phyloP scores from a whole-genome alignment of 176 grass and related monocot species.

The Hordeum vulgare region DNA sequence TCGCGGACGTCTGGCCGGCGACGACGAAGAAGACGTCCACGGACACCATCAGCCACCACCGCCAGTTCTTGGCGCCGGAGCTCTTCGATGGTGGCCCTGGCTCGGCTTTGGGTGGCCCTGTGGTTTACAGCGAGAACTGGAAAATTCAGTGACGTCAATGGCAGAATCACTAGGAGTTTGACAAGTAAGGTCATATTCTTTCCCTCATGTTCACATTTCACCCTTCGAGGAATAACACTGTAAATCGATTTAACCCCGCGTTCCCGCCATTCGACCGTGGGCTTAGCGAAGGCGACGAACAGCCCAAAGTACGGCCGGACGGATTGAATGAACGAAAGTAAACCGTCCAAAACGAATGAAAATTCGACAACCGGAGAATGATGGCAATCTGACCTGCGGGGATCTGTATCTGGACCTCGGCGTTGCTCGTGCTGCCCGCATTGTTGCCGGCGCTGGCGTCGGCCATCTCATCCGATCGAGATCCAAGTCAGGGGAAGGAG shows the following conservation, averaged over 20 bases:
- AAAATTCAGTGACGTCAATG: background rate
- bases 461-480: conserved; percentile 27
- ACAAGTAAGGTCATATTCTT: background rate
- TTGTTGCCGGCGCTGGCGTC: conserved; percentile 7
- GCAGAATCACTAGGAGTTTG: background rate
- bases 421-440: background rate
- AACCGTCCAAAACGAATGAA: background rate
- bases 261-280: background rate
- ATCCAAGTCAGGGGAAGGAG: conserved; percentile 14
- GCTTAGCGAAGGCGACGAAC: background rate
- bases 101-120: conserved; percentile 33
- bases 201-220: background rate
- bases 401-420: conserved; percentile 48
- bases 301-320: background rate
- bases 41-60: conserved; percentile 44
- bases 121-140: background rate
- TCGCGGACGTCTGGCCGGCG: conserved; percentile 49
- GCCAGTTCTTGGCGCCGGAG: conserved; percentile 2
- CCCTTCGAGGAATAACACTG: background rate
- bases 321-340: background rate
- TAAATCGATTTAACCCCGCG: background rate
- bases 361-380: background rate
- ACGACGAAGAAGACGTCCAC: conserved; percentile 53
- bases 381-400: conserved; percentile 9
- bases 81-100: background rate